Base-by-base conservation (phyloP, 1,139 yeast species). In the Candida tetrigidarum region DNA sequence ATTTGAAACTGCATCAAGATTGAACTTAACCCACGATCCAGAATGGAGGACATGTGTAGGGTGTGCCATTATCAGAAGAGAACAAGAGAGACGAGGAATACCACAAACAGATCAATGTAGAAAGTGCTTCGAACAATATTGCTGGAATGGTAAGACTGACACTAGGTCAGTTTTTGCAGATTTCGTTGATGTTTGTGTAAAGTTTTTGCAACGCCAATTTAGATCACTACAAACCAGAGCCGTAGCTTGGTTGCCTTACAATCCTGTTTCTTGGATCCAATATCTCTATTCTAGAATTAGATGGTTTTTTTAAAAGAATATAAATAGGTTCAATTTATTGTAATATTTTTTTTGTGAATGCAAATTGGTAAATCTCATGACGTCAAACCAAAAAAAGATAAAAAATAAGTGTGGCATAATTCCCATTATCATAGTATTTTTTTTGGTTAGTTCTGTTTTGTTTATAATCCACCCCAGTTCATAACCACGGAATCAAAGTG, bases 11-110 rank as follows among this genome's bases (percentile, higher is more conserved):
- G 80, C 87, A 25, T 77, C 96, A 0, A 80, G 89, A 61, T 76
- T 78, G 54, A 90, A 90, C 61, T 69, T 82, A 34, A 86, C 97
- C 3, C 67, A 84, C 34, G 96, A 87, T 57, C 64, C 70, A 2
- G 84, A 86, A 44, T 91, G 90, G 84, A 74, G 79, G 43, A 77
- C 85, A 4, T 91, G 97, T 72, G 78, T 90, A 42, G 89, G 91
- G 1, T 91, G 97, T 73, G 97, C 97, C 7, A 80, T 91, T 43
- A 74, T 91, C 47, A 86, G 90, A 64, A 82, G 97, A 62, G 83
- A 86, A 44, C 85, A 86, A 60, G 96, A 90, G 68, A 78, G 96
- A 57, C 67, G 75, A 40, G 84, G 85, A 23, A 64, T 75, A 25
- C 71, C 76, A 14, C 84, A 83, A 50, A 78, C 91, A 8, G 83